These are phyloP conservation scores for Dictyostelium brefeldianum DNA, from an alignment of 78 protist species.

Conservation along the genomic window DNA sequence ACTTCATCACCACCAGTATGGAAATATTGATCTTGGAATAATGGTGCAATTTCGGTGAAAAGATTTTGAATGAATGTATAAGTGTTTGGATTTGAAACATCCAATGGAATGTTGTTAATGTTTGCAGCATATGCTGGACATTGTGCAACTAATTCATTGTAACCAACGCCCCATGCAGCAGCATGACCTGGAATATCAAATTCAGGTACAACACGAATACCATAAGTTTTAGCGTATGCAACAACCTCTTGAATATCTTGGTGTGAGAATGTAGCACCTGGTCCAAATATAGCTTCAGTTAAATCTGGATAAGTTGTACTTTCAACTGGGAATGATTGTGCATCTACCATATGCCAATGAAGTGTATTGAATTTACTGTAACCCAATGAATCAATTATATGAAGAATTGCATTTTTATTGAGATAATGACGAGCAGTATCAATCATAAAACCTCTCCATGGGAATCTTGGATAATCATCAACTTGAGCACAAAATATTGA, in stretches of 20 bases:
- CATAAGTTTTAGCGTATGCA: constrained; percentile 89
- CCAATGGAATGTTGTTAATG: constrained; percentile 81
- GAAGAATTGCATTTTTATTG: constrained; percentile 68
- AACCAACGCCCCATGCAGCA: constrained; percentile 91
- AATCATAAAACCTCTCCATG: constrained; percentile 93
- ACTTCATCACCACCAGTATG: constrained; percentile 97
- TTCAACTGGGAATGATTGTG: constrained; percentile 93
- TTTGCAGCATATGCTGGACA: constrained; percentile 80
- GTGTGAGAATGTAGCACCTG: constrained; percentile 84
- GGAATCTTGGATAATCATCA: constrained; percentile 92
- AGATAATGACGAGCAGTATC: constrained; percentile 95
- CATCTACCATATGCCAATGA: constrained; percentile 97
- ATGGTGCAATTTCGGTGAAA: constrained; percentile 31
- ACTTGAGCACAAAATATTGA: constrained; percentile 19
- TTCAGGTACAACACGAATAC: constrained; percentile 92
- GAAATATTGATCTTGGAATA: constrained; percentile 36
- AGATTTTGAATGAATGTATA: constrained; percentile 26
- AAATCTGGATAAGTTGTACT: constrained; percentile 78
- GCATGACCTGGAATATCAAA: constrained; percentile 97
- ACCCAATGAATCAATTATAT: constrained; percentile 87
- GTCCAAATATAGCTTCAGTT: constrained; percentile 80
- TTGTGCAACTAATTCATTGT: constrained; percentile 83
- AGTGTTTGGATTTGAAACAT: constrained; percentile 53
- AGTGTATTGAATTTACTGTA: constrained; percentile 89
- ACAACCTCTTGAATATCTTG: constrained; percentile 87